A percentile compares a stretch with the other conserved stretches of the same genome.
phyloP scores from a whole-genome alignment of 495 filamentous ascomycete genomes.

The Hypoxylon lienhwacheense region DNA sequence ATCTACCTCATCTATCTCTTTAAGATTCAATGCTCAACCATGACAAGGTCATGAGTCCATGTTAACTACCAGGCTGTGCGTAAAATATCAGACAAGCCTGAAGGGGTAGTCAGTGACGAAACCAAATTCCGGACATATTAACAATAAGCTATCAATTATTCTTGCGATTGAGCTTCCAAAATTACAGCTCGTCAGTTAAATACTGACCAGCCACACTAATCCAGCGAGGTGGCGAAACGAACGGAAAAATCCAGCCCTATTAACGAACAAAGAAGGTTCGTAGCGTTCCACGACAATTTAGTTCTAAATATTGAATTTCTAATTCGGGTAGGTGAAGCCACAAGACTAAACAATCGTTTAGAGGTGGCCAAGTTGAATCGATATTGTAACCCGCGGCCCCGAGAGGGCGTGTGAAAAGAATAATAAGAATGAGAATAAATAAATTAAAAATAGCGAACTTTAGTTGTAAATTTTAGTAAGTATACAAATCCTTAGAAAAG shows the following conservation, averaged over 20 bases:
- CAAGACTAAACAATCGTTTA: slow-evolving; percentile 1
- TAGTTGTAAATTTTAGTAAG: too few relatives aligned
- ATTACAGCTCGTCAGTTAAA: slow-evolving; percentile 25
- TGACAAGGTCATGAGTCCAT: slow-evolving; percentile 22
- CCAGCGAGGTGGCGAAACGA: slow-evolving; percentile 14
- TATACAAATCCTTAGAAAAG: slow-evolving; percentile 7
- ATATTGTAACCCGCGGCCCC: slow-evolving; percentile 7
- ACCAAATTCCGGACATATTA: slow-evolving; percentile 6
- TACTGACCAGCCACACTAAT: slow-evolving; percentile 27
- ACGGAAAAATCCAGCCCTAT: slow-evolving; percentile 9
- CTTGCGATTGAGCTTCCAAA: slow-evolving; percentile 16
- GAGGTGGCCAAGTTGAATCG: not conserved
- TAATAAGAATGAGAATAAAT: slow-evolving; percentile 17
- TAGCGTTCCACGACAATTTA: slow-evolving; percentile 17
- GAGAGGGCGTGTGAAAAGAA: slow-evolving; percentile 2
- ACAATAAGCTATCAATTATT: slow-evolving; percentile 11
- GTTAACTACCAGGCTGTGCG: slow-evolving; percentile 8
- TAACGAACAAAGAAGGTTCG: slow-evolving; percentile 6
- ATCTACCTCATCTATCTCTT: slow-evolving; percentile 16
- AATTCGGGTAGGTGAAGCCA: slow-evolving; percentile 12
- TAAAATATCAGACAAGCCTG: slow-evolving; percentile 4
- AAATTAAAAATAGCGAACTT: slow-evolving; percentile 12
- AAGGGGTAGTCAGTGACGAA: slow-evolving; percentile 21
- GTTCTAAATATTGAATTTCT: slow-evolving; percentile 14
- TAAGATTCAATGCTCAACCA: slow-evolving; percentile 14